Evolutionary conservation across 768 basidiomycete genomes (phyloP), one percentile per base, ranked within the genome.

Genomic region (Pleurotus salmoneostramineus): DNA sequence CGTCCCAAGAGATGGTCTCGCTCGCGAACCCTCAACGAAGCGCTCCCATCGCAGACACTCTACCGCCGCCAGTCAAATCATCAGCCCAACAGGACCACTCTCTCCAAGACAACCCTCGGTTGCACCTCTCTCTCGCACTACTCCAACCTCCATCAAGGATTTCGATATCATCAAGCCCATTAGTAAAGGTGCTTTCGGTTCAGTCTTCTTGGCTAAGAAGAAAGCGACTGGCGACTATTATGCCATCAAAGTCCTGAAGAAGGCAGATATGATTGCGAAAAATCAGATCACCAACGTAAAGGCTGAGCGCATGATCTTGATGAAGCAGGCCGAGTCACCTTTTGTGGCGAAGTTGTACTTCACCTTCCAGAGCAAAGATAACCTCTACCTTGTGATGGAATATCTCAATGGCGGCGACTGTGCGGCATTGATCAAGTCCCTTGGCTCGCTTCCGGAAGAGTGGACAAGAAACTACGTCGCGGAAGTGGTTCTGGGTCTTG

Each of bases 241-340:
- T 74, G 97, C 97, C 31, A 96, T 99, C 84, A 99, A 99, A 74
- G 95, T 98, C n/a, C 74, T 99, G 69, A 98, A 96, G 78, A 99
- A 99, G 77, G 93, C 95, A n/a, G 97, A 99, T 74, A 99, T 99
- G 97, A 98, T 99, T 70, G 93, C 97, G 42, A 99, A 99, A 83
- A 99, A 99, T 77, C 97, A 99, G 72, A 96, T 99, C 70, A 98
- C 97, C 50, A 99, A 98, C 69, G 97, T 99, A 71, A 98, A 98
- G 75, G 97, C 97, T 1, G 97, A 99, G 76, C 84, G 97, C 58
- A 98, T 97, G 88, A 99, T 99, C 66, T 82, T 99, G 64, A 99
- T 99, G 97, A 95, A 95, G 70, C 96, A 98, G 72, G 91, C 96
- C 1, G 95, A 97, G 71, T 97, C 95, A 6, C 96, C 97, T 12